phyloP scores from a whole-genome alignment of 192 early-diverging fungal genomes.

The Spinellus fusiger region DNA sequence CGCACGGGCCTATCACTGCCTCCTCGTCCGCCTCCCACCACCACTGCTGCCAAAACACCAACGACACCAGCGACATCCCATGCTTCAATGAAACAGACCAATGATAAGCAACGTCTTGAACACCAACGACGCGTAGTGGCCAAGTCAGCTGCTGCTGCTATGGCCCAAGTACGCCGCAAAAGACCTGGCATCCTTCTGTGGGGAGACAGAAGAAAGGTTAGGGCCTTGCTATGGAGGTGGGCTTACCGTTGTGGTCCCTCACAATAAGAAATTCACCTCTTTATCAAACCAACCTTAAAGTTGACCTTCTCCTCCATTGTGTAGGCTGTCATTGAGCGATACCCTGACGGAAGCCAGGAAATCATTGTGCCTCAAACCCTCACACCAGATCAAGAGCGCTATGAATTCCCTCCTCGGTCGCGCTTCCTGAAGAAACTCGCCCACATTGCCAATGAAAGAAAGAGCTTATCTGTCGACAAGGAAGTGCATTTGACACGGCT shows the following conservation, averaged over 20 bases:
- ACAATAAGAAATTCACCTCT: too few species aligned
- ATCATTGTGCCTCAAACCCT: slow-evolving; percentile 24
- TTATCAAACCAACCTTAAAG: too few species aligned
- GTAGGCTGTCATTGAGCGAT: slow-evolving; percentile 21
- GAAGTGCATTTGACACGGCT: background rate
- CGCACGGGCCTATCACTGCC: background rate
- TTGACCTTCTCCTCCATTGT: background rate
- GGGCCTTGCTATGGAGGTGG: too few species aligned
- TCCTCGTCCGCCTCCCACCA: too few species aligned
- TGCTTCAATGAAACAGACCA: too few species aligned
- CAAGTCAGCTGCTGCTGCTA: background rate
- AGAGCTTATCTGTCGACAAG: background rate
- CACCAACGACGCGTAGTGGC: background rate
- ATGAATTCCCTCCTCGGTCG: slow-evolving; percentile 26
- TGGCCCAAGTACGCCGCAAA: background rate
- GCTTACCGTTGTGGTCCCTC: too few species aligned
- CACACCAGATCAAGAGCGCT: slow-evolving; percentile 23
- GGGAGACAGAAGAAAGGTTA: background rate
- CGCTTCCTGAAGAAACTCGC: slow-evolving; percentile 23
- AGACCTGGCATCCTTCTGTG: background rate
- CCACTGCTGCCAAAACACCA: background rate
- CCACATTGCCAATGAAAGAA: background rate
- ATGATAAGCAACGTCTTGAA: background rate
- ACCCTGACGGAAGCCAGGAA: slow-evolving; percentile 25
- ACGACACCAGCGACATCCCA: background rate